Percentiles rank a stretch among this genome's conserved stretches.
Conservation (phyloP, 345 rosid species). For the Reutealis trisperma region DNA sequence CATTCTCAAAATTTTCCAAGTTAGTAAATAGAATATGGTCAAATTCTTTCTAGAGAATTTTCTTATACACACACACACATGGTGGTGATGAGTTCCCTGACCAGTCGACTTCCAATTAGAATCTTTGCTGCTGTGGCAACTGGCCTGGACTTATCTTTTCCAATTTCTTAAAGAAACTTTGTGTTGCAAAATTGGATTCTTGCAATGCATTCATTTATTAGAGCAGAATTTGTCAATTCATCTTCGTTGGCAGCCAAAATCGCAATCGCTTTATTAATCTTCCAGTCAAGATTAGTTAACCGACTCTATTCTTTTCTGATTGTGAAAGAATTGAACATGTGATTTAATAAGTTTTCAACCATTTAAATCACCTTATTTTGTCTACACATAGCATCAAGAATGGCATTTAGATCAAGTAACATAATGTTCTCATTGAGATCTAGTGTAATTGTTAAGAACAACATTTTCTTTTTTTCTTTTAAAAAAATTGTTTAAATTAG, state of each 20-base stretch:
- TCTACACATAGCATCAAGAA: no score
- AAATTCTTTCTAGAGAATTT: neutral
- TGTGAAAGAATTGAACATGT: slow-evolving; percentile 19
- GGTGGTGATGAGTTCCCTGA: slow-evolving; percentile 4
- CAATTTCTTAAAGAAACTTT: neutral
- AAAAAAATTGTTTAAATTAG: no score
- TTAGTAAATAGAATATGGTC: neutral
- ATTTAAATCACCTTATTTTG: neutral
- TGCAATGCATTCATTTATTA: slow-evolving; percentile 14
- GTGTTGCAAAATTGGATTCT: neutral
- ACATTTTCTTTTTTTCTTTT: no score
- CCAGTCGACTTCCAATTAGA: slow-evolving; percentile 11
- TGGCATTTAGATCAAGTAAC: no score
- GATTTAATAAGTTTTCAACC: slow-evolving; percentile 4
- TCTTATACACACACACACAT: neutral
- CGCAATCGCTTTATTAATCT: slow-evolving; percentile 15
- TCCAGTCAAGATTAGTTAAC: slow-evolving; percentile 38
- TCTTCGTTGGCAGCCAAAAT: slow-evolving; percentile 12
- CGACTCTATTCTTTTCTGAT: slow-evolving; percentile 19
- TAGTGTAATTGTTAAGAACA: no score
- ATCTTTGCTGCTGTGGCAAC: no score
- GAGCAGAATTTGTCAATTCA: slow-evolving; percentile 18
- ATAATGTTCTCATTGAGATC: no score
- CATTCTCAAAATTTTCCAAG: neutral
- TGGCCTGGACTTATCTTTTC: neutral